Evolutionary conservation across 164 flowering plant genomes (phyloP), one percentile per base, ranked within the genome.

Genomic region (Echeveria elegans): DNA sequence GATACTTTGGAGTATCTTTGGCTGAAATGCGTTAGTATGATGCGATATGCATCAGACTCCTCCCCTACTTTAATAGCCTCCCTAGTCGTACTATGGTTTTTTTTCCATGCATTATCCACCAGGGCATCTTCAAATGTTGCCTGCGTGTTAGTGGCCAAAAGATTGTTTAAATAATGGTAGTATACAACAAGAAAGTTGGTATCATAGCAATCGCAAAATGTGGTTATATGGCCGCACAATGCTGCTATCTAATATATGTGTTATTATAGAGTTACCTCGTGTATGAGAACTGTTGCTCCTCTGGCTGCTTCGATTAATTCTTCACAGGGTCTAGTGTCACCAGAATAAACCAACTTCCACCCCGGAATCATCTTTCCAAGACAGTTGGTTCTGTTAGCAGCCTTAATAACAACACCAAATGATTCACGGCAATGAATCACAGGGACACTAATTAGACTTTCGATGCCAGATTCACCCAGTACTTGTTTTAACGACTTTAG

Each of bases 1-100:
- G 99, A 97, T 34, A 94, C 82, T 74, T 94, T 94, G 0, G 99
- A 97, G 74, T 94, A 94, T 73, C 99, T 77, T 69, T 94, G 99
- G 79, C 99, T 94, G 83, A 94, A 94, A 70, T 94, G 99, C 1
- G 99, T 89, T 15, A 94, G 93, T 50, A 94, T 81, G 68, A 88
- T 81, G 1, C 97, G 83, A 68, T 88, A 94, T 1, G 76, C 99
- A 15, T 84, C 90, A 1, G 96, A 92, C 6, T 81, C 59, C 26
- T 78, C 73, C 30, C 99, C 99, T 6, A 86, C 87, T 64, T 85
- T 88, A n/a, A 94, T 75, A 12, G 99, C 99, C 75, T 94, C 98
- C 62, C 73, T 78, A 12, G 98, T 94, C 29, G 97, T 91, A 84
- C 99, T 94, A 81, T 94, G 99, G 76, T 94, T 94, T 76, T 69